A percentile compares a stretch with the other conserved stretches of the same genome.
phyloP scores from a whole-genome alignment of 1,284 basidiomycete genomes.

The Chalciporus sp. region DNA sequence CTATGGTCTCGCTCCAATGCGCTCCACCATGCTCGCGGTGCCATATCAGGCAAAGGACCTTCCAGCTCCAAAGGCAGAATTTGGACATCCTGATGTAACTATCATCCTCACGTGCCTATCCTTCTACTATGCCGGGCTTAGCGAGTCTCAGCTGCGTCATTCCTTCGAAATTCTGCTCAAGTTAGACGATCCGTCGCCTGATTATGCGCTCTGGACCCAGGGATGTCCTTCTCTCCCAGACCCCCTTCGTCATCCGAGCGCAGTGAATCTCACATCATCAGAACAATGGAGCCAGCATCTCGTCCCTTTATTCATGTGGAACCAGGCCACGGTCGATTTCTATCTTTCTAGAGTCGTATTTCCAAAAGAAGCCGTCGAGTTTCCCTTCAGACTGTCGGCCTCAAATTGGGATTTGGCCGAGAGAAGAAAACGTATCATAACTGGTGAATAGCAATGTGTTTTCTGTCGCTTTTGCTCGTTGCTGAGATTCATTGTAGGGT shows the following conservation, averaged over 20 bases:
- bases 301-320: slow-evolving; percentile 39
- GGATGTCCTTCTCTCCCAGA: slow-evolving; percentile 34
- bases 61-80: slow-evolving; percentile 34
- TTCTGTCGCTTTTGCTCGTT: too few relatives aligned
- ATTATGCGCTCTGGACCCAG: slow-evolving; percentile 33
- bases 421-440: slow-evolving; percentile 29
- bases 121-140: slow-evolving; percentile 55
- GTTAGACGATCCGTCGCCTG: slow-evolving; percentile 45
- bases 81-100: slow-evolving; percentile 56
- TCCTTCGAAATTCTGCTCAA: slow-evolving; percentile 46
- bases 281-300: slow-evolving; percentile 37
- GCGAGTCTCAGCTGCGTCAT: slow-evolving; percentile 37
- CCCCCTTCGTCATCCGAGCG: slow-evolving; percentile 34
- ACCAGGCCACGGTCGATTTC: slow-evolving; percentile 49
- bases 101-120: slow-evolving; percentile 51
- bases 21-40: slow-evolving; percentile 53
- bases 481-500: too few relatives aligned
- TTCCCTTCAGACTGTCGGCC: slow-evolving; percentile 45
- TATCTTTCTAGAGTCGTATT: slow-evolving; percentile 52
- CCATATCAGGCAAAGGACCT: slow-evolving; percentile 24
- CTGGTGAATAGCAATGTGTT: too few relatives aligned
- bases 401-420: slow-evolving; percentile 53
- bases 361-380: slow-evolving; percentile 49
- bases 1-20: slow-evolving; percentile 47
- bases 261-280: slow-evolving; percentile 45